Percentiles rank a stretch among this genome's conserved stretches.
Evolutionary conservation across 139 green algal genomes (phyloP).

Genomic region (Chlamydomonas eustigma): DNA sequence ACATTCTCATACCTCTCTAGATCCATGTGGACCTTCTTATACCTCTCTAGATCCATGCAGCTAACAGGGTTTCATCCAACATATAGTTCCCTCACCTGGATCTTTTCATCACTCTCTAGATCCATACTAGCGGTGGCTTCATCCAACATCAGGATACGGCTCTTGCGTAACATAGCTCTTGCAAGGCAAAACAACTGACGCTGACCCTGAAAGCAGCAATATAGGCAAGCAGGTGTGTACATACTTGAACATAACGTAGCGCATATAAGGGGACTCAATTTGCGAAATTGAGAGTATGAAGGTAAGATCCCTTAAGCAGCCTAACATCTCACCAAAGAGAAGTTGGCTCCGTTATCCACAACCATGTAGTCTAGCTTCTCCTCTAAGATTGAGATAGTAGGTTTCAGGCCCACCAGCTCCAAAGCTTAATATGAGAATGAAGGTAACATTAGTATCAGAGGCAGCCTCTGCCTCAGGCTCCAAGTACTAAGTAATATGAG

Average conservation of each 20-base stretch:
- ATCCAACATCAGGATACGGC: slow-evolving; percentile 85
- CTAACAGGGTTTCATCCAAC: too few species aligned
- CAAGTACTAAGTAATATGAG: too few species aligned
- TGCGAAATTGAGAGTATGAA: too few species aligned
- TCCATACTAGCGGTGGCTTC: slow-evolving; percentile 91
- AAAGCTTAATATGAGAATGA: slow-evolving; percentile 52
- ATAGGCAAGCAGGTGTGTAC: background rate
- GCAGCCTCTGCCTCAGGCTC: slow-evolving; percentile 33
- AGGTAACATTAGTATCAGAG: slow-evolving; percentile 34
- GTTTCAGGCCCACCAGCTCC: slow-evolving; percentile 63
- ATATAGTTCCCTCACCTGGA: too few species aligned
- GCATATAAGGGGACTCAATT: too few species aligned
- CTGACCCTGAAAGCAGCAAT: slow-evolving; percentile 68
- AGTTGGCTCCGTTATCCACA: slow-evolving; percentile 60
- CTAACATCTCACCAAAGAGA: slow-evolving; percentile 34
- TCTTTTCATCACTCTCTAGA: slow-evolving; percentile 59
- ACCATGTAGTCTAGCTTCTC: slow-evolving; percentile 49
- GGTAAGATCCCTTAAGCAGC: too few species aligned
- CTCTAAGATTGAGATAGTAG: slow-evolving; percentile 30
- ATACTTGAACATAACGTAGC: too few species aligned
- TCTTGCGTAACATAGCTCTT: slow-evolving; percentile 71
- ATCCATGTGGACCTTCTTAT: too few species aligned
- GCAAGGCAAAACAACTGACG: slow-evolving; percentile 91
- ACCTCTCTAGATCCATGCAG: too few species aligned
- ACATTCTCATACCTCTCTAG: too few species aligned